Percentiles rank a stretch among this genome's conserved stretches.
Evolutionary conservation across 1,284 basidiomycete genomes (phyloP).

Genomic region (Ceratobasidium sp.): DNA sequence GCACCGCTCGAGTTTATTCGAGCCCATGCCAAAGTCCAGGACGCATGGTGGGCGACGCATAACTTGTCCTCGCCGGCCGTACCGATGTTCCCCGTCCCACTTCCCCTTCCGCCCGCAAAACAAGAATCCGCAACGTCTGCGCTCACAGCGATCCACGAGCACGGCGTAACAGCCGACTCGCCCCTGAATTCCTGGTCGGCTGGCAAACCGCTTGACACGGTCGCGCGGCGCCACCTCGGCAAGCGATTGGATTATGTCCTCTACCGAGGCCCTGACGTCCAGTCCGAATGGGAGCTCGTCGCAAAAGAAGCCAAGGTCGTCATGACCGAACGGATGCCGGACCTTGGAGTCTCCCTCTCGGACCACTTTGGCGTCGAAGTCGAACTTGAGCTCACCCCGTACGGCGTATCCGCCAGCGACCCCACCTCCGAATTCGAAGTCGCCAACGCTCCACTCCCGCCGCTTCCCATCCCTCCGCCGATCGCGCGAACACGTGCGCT

Average conservation of each 20-base stretch:
- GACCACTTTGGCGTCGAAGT: slow-evolving; percentile 96
- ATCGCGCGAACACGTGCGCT: slow-evolving; percentile 30
- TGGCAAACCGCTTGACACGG: slow-evolving; percentile 69
- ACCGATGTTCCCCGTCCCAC: slow-evolving; percentile 32
- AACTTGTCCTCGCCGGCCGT: slow-evolving; percentile 49
- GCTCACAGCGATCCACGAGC: slow-evolving; percentile 64
- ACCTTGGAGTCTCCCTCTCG: slow-evolving; percentile 84
- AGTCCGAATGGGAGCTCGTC: slow-evolving; percentile 48
- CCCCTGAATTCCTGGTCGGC: slow-evolving; percentile 91
- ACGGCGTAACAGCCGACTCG: slow-evolving; percentile 94
- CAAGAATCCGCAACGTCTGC: slow-evolving; percentile 57
- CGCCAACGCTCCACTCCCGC: slow-evolving; percentile 14
- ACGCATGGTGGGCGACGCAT: slow-evolving; percentile 81
- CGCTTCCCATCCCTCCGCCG: slow-evolving; percentile 28
- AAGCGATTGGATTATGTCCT: slow-evolving; percentile 97
- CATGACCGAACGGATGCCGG: slow-evolving; percentile 79
- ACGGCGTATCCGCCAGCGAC: neutral
- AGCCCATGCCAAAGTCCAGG: slow-evolving; percentile 61
- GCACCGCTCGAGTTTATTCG: slow-evolving; percentile 38
- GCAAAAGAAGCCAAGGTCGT: slow-evolving; percentile 75
- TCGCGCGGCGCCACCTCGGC: slow-evolving; percentile 74
- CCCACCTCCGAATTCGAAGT: neutral
- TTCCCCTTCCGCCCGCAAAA: slow-evolving; percentile 3
- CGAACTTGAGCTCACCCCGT: slow-evolving; percentile 66
- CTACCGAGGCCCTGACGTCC: slow-evolving; percentile 73